Evolutionary conservation across 805 yeast genomes (phyloP).

Genomic region (Diddensiella transvaalensis): DNA sequence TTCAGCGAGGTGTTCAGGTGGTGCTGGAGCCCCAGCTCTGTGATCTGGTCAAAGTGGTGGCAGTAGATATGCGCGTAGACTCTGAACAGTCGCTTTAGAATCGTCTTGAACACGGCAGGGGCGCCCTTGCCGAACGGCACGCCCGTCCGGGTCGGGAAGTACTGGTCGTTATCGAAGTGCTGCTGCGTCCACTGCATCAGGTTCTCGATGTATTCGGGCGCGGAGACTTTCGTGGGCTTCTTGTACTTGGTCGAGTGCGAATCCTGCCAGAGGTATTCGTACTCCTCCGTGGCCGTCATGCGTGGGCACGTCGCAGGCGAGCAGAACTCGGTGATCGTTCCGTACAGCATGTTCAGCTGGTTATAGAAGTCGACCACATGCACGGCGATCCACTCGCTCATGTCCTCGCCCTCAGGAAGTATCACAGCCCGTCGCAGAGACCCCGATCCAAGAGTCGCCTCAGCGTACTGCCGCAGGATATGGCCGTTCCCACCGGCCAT

Average conservation of each 20-base stretch:
- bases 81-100: constrained; percentile 85
- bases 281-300: constrained; percentile 97
- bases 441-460: constrained; percentile 91
- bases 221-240: constrained; percentile 82
- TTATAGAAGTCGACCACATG: constrained; percentile 97
- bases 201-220: constrained; percentile 92
- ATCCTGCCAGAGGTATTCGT: constrained; percentile 97
- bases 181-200: constrained; percentile 94
- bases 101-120: constrained; percentile 72
- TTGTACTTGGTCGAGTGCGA: constrained; percentile 43
- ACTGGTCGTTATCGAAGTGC: constrained; percentile 83
- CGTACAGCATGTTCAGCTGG: constrained; percentile 94
- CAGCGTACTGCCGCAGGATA: constrained; percentile 75
- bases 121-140: constrained; percentile 90
- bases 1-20: constrained; percentile 91
- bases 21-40: constrained; percentile 87
- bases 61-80: constrained; percentile 97
- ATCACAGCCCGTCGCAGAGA: constrained; percentile 89
- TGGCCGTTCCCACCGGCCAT: constrained; percentile 32
- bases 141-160: constrained; percentile 86
- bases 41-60: constrained; percentile 93
- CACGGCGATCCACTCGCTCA: constrained; percentile 93
- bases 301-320: constrained; percentile 93
- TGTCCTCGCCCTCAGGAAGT: constrained; percentile 87
- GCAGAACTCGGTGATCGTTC: constrained; percentile 93